phyloP scores from a whole-genome alignment of 371 early-diverging fungal genomes.

The Apophysomyces sp. region DNA sequence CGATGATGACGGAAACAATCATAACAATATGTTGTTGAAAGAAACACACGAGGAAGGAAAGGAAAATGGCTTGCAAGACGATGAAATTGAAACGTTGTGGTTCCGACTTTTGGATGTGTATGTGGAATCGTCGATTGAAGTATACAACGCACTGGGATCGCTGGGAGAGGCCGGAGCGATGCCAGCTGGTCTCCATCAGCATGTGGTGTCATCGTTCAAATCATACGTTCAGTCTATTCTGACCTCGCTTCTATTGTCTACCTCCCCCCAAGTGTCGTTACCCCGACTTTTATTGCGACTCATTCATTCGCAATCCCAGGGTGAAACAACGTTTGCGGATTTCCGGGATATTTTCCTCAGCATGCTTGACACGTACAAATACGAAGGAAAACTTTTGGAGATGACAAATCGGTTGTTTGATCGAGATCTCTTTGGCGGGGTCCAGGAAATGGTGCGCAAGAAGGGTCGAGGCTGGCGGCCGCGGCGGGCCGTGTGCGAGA shows the following conservation, averaged over 20 bases:
- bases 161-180: background rate
- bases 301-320: slow-evolving; percentile 56
- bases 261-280: slow-evolving; percentile 67
- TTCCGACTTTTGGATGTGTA: slow-evolving; percentile 65
- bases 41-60: background rate
- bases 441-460: slow-evolving; percentile 56
- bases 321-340: slow-evolving; percentile 70
- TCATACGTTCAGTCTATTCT: slow-evolving; percentile 65
- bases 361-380: slow-evolving; percentile 76
- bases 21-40: background rate
- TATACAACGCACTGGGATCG: slow-evolving; percentile 22
- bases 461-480: slow-evolving; percentile 66
- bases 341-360: slow-evolving; percentile 71
- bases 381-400: slow-evolving; percentile 70
- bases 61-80: slow-evolving; percentile 4
- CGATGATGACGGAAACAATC: background rate
- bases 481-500: slow-evolving; percentile 54
- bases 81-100: slow-evolving; percentile 66
- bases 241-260: slow-evolving; percentile 60
- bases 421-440: slow-evolving; percentile 59
- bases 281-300: slow-evolving; percentile 65
- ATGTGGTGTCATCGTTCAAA: slow-evolving; percentile 56
- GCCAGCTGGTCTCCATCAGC: slow-evolving; percentile 32
- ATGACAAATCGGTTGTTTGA: slow-evolving; percentile 76
- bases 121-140: slow-evolving; percentile 52